These are phyloP conservation scores for Beauveria bassiana DNA, from an alignment of 2,329 filamentous ascomycete genomes.

Conservation along the genomic window DNA sequence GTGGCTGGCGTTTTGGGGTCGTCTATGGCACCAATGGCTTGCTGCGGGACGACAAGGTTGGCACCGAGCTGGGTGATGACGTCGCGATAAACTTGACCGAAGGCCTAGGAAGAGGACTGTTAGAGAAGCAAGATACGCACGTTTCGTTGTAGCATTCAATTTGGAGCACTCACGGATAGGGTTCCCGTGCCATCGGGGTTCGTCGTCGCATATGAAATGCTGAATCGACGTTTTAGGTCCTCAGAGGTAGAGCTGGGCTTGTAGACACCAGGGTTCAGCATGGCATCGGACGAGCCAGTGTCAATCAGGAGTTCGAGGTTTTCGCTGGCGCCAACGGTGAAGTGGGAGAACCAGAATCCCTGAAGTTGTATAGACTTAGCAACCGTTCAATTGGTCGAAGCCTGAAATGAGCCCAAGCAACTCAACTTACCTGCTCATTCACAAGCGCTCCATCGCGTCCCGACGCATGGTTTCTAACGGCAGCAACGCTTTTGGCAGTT, in stretches of 20 bases:
- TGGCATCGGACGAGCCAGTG: slow-evolving; percentile 15
- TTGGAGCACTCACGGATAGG: slow-evolving; percentile 7
- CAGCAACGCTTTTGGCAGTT: slow-evolving; percentile 9
- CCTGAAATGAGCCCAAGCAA: not conserved
- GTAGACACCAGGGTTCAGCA: slow-evolving; percentile 16
- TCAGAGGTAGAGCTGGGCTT: slow-evolving; percentile 10
- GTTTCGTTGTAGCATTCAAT: not conserved
- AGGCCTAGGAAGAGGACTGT: slow-evolving; percentile 8
- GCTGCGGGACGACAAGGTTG: slow-evolving; percentile 14
- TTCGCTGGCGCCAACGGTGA: slow-evolving; percentile 14
- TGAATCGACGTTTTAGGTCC: slow-evolving; percentile 9
- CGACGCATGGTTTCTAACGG: slow-evolving; percentile 6
- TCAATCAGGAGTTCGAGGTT: slow-evolving; percentile 16
- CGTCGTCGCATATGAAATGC: slow-evolving; percentile 15
- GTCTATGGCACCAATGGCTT: slow-evolving; percentile 13
- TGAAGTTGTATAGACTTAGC: not conserved
- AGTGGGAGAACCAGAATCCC: slow-evolving; percentile 18
- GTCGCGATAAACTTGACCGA: slow-evolving; percentile 15
- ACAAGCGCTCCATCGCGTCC: slow-evolving; percentile 3
- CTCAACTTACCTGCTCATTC: slow-evolving; percentile 12
- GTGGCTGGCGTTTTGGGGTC: slow-evolving; percentile 11
- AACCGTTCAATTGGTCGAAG: not conserved
- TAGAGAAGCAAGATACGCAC: not conserved
- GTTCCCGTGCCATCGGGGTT: slow-evolving; percentile 15
- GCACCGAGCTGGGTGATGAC: slow-evolving; percentile 14